These are phyloP conservation scores for Phytophthora boehmeriae DNA, from an alignment of 352 stramenopile species.

Conservation along the genomic window DNA sequence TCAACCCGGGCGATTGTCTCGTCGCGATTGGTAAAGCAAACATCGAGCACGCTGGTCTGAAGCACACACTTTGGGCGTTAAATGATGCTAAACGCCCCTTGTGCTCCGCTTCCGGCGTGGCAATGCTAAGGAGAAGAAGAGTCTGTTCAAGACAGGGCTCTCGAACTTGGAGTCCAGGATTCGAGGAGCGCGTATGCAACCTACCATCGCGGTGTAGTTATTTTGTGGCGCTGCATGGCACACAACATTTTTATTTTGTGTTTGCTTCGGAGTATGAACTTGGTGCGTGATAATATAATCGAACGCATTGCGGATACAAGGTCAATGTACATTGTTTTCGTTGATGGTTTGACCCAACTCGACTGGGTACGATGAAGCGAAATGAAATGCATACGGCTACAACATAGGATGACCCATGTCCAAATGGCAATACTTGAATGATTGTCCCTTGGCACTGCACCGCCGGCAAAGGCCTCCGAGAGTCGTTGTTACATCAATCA, in stretches of 20 bases:
- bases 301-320: conserved; percentile 5
- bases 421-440: conserved; percentile 76
- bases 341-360: background rate
- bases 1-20: conserved; percentile 84
- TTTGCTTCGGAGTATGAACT: conserved; percentile 29
- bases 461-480: conserved; percentile 46
- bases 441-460: conserved; percentile 41
- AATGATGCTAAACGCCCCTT: conserved; percentile 78
- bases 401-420: conserved; percentile 79
- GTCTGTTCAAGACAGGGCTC: conserved; percentile 61
- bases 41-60: conserved; percentile 84
- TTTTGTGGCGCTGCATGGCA: background rate
- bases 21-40: conserved; percentile 84
- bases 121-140: conserved; percentile 78
- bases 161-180: too few species aligned
- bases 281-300: conserved; percentile 14
- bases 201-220: conserved; percentile 55
- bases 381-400: conserved; percentile 27
- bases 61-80: conserved; percentile 86
- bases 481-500: conserved; percentile 70
- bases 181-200: conserved; percentile 34
- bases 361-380: background rate
- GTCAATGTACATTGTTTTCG: conserved; percentile 7
- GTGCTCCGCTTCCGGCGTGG: conserved; percentile 82
- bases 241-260: conserved; percentile 23